Evolutionary conservation across 148 eudicot species (phyloP), one percentile per base, ranked within the genome.

Genomic region (Gaultheria prostrata): DNA sequence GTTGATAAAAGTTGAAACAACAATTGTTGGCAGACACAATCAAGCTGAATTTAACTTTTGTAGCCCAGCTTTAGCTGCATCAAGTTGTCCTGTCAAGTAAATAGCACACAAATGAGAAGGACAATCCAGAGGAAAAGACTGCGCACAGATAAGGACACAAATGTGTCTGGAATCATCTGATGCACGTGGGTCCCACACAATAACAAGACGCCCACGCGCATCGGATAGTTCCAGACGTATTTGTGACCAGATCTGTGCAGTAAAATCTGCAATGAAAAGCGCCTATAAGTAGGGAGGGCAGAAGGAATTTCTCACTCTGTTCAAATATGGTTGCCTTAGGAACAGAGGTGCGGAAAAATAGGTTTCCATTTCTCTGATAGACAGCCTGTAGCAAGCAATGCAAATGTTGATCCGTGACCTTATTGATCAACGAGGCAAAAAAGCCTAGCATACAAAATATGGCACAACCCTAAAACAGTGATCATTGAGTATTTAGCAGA

Each of bases 331-430:
- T 30, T 28, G 72, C 72, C 72, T 67, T 67, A 1, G 39, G 20
- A 67, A 67, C 72, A 30, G 72, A 67, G 13, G 72, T 28, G 39
- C 35, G 72, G 32, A 67, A 67, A 67, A 67, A 67, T 1, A 67
- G 12, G 39, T 67, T 67, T 35, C 72, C 72, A 67, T 67, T 67
- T 67, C 18, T 67, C 72, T 67, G 72, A 67, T 67, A 67, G 39
- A 67, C 72, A 67, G 39, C 72, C 72, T 67, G 72, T 30, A 67
- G 32, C 72, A 67, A 67, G 35, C 39, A 67, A 67, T 13, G 35
- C 72, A 30, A 28, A 12, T 8, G 17, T 67, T 67, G 30, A 35
- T 67, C 35, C 1, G 33, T 30, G 72, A 67, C 13, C 72, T 67
- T 28, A 13, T 67, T 67, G 72, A 67, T 67, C 72, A 13, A 67